phyloP scores from a whole-genome alignment of 108 stramenopile genomes.

The Discostella stelligeroides region DNA sequence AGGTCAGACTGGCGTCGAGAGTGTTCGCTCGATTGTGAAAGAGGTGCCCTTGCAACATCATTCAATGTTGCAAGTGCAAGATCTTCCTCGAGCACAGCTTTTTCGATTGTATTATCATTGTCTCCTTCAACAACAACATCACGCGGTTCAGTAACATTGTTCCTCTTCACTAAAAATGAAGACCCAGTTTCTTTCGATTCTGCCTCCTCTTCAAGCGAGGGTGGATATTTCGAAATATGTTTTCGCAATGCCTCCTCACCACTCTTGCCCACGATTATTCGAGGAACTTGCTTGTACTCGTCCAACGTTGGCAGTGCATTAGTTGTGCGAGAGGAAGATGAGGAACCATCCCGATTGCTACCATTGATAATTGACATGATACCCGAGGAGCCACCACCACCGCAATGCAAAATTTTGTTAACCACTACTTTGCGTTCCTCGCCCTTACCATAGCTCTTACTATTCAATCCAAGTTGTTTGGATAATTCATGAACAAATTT shows the following conservation, averaged over 20 bases:
- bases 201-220: conserved; percentile 40
- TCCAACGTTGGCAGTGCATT: conserved; percentile 13
- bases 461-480: conserved; percentile 59
- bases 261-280: conserved; percentile 42
- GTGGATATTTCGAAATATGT: conserved; percentile 56
- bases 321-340: no score
- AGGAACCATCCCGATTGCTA: no score
- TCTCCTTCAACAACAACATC: no score
- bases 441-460: conserved; percentile 72
- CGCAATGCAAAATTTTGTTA: conserved; percentile 43
- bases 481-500: conserved; percentile 75
- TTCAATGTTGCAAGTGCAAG: no score
- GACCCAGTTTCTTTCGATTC: conserved; percentile 70
- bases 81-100: no score
- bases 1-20: no score
- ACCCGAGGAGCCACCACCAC: conserved; percentile 36
- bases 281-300: conserved; percentile 31
- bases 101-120: no score
- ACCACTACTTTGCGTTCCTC: conserved; percentile 59
- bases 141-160: conserved; percentile 10
- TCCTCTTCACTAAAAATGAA: conserved; percentile 40
- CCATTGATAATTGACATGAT: no score
- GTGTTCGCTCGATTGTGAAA: no score
- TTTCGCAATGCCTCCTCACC: conserved; percentile 46
- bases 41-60: no score